Evolutionary conservation across 805 yeast species (phyloP).

Genomic region (Debaryomyces tyrocola): DNA sequence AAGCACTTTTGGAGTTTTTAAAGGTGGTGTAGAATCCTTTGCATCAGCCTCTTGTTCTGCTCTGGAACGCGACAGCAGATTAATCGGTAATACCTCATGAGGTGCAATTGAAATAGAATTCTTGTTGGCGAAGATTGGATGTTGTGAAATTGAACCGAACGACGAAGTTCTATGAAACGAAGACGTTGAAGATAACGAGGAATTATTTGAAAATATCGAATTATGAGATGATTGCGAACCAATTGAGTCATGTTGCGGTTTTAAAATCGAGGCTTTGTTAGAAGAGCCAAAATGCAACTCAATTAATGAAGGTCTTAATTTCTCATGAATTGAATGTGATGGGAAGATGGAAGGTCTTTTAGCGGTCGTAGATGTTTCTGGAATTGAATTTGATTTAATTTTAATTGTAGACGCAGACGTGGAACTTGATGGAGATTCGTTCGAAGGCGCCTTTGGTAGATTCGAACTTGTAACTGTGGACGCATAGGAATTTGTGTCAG

Average conservation of each 20-base stretch:
- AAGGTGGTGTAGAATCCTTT: background rate
- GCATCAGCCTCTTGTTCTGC: background rate
- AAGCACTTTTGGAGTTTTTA: background rate
- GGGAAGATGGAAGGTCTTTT: slow-evolving; percentile 18
- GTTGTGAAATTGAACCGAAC: slow-evolving; percentile 29
- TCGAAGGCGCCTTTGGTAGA: slow-evolving; percentile 8
- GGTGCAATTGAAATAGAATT: slow-evolving; percentile 18
- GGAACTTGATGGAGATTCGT: slow-evolving; percentile 11
- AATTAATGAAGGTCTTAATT: slow-evolving; percentile 35
- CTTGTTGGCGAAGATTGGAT: slow-evolving; percentile 7
- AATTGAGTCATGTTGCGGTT: slow-evolving; percentile 18
- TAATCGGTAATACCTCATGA: slow-evolving; percentile 12
- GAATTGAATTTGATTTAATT: background rate
- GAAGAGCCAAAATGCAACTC: slow-evolving; percentile 26
- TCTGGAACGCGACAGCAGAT: no score
- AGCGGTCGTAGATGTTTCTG: slow-evolving; percentile 5
- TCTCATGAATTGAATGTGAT: slow-evolving; percentile 22
- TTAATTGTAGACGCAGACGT: background rate
- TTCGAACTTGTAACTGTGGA: background rate
- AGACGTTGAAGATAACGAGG: slow-evolving; percentile 32
- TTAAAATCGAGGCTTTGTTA: slow-evolving; percentile 2
- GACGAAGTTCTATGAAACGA: slow-evolving; percentile 26
- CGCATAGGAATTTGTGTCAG: background rate
- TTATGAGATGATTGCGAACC: slow-evolving; percentile 26
- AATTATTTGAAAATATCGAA: slow-evolving; percentile 38